Evolutionary conservation across 73 alveolate species (phyloP), one percentile per base, ranked within the genome.

Genomic region (Tetrahymena elliotti): DNA sequence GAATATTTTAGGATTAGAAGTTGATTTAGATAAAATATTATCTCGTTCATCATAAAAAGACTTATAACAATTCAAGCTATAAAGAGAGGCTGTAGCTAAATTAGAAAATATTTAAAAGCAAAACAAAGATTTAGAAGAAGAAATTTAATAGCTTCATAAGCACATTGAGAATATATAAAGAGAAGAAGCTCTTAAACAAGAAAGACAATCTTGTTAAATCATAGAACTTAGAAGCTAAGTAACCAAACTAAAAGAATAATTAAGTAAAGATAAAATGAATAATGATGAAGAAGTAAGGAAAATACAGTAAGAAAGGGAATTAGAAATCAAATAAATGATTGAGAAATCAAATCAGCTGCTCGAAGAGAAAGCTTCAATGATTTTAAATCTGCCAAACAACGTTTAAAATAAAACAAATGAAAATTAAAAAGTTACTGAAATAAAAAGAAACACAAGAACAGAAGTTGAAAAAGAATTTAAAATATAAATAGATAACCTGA

Each of bases 401-500:
- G 83, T 94, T 20, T 47, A 40, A 24, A 94, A 84, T 52, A 94
- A 94, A n/a, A 33, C 38, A n/a, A 82, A 68, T 33, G 96, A 94
- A 94, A 94, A 88, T 84, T 37, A 88, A 88, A 94, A 94, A 37
- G 52, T 94, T 24, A 27, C 52, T 84, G 96, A 94, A 40, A 8
- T 94, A 22, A 94, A 92, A 84, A 84, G 83, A 38, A 33, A 39
- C 34, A 52, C 52, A 4, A 83, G 88, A 84, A 40, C 52, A 35
- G 96, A 94, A 22, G 96, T 94, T 18, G 96, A 94, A 88, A 94
- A 94, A 36, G 96, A 94, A 31, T 94, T 94, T 36, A 47, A 94
- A 31, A 84, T 35, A 37, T 35, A 39, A 34, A 52, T 94, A 31
- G 95, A 94, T 4, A 35, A 47, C 33, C 39, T 88, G 13, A 94